Evolutionary conservation across 2,329 filamentous ascomycete species (phyloP).

Genomic region (Aureobasidium sp.): DNA sequence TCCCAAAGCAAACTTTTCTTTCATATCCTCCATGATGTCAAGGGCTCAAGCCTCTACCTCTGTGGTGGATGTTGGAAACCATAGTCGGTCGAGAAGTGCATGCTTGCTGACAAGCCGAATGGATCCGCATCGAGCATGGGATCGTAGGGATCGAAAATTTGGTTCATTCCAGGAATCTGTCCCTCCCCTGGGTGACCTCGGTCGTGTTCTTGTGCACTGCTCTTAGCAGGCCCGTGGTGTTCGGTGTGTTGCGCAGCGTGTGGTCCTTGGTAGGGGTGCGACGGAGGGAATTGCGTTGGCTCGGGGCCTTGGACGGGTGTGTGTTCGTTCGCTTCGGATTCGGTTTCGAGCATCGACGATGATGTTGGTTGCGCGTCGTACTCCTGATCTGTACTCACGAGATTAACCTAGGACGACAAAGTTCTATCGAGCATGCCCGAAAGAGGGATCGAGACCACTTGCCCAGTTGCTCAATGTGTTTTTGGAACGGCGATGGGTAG

Average conservation of each 20-base stretch:
- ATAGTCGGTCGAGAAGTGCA: constrained; percentile 87
- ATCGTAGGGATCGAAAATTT: constrained; percentile 64
- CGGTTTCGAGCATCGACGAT: constrained; percentile 67
- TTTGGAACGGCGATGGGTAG: constrained; percentile 83
- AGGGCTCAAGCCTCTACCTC: neutral
- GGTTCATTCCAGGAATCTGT: constrained; percentile 28
- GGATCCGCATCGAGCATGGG: constrained; percentile 87
- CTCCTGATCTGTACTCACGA: constrained; percentile 76
- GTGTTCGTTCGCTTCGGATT: constrained; percentile 50
- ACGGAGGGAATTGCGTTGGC: neutral
- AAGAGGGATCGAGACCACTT: constrained; percentile 53
- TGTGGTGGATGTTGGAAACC: constrained; percentile 44
- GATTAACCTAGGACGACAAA: constrained; percentile 62
- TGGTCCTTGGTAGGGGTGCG: neutral
- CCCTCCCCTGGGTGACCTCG: constrained; percentile 6
- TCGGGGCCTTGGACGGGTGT: constrained; percentile 41
- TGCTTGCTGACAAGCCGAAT: constrained; percentile 85
- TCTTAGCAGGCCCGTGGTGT: neutral
- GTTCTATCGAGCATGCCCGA: constrained; percentile 42
- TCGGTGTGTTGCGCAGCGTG: constrained; percentile 2
- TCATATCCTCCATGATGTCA: neutral
- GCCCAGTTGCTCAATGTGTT: constrained; percentile 92
- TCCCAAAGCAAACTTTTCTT: neutral
- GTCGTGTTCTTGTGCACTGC: constrained; percentile 18
- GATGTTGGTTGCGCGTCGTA: constrained; percentile 68